Evolutionary conservation across 2,329 filamentous ascomycete species (phyloP).

Genomic region (Colletotrichum filicis): DNA sequence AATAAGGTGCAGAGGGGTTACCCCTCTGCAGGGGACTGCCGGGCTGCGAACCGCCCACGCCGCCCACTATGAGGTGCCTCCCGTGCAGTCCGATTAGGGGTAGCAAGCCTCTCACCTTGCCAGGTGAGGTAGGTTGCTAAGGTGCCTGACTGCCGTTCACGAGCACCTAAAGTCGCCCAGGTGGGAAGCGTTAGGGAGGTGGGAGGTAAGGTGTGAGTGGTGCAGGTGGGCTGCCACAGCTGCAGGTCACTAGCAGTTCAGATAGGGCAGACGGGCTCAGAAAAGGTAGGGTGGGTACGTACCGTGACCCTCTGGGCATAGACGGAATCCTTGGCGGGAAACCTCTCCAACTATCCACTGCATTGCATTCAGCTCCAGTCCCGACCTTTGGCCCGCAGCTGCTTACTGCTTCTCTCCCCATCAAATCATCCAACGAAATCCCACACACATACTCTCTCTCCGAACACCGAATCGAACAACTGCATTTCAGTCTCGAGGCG

Average conservation of each 20-base stretch:
- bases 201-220: neutral
- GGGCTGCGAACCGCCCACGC: conserved; percentile 5
- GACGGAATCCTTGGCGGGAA: conserved; percentile 25
- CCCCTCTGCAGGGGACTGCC: conserved; percentile 29
- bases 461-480: neutral
- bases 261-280: neutral
- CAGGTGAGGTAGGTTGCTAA: too few species aligned
- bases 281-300: conserved; percentile 18
- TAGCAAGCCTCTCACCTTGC: neutral
- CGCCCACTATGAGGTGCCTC: conserved; percentile 8
- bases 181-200: neutral
- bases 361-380: conserved; percentile 33
- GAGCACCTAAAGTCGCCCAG: neutral
- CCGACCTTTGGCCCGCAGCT: conserved; percentile 15
- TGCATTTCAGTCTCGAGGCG: neutral
- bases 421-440: conserved; percentile 17
- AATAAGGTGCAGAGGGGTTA: conserved; percentile 30
- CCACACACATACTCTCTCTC: neutral
- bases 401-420: conserved; percentile 11
- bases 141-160: neutral
- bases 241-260: conserved; percentile 7
- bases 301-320: conserved; percentile 21
- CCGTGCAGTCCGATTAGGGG: neutral
- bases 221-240: neutral
- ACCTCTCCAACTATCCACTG: conserved; percentile 35